These are phyloP conservation scores for Casuarina equisetifolia DNA, from an alignment of 306 rosid species.

Conservation along the genomic window DNA sequence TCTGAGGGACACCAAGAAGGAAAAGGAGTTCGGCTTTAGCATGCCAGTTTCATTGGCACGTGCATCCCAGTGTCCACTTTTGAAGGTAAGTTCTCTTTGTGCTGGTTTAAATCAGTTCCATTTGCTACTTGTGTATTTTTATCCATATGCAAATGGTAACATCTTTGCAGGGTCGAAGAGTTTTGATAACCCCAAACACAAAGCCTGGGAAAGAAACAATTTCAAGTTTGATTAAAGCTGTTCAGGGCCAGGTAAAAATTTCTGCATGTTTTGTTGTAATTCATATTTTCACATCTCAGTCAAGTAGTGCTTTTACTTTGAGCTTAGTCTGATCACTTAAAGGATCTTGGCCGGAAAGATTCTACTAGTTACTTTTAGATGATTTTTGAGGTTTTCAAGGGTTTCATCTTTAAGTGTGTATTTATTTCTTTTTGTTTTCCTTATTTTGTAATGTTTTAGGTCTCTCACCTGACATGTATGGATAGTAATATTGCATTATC, in stretches of 20 bases:
- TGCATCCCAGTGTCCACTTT: constrained; percentile 69
- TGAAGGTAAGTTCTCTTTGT: constrained; percentile 45
- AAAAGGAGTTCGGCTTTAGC: constrained; percentile 86
- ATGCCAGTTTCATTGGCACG: constrained; percentile 75
- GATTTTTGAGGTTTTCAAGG: background rate
- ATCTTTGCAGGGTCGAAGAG: constrained; percentile 70
- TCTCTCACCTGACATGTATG: too few relatives aligned
- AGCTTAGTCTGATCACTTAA: background rate
- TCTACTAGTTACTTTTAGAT: background rate
- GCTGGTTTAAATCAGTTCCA: constrained; percentile 14
- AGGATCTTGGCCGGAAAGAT: background rate
- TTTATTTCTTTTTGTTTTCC: too few relatives aligned
- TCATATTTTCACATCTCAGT: background rate
- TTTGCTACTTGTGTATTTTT: constrained; percentile 26
- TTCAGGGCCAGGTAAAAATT: constrained; percentile 72
- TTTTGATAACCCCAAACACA: constrained; percentile 75
- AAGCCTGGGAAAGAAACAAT: constrained; percentile 80
- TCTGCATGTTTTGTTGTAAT: constrained; percentile 11
- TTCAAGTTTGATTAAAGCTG: constrained; percentile 68
- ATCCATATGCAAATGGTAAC: constrained; percentile 10
- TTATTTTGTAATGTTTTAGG: too few relatives aligned
- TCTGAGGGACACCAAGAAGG: constrained; percentile 79
- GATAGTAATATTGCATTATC: background rate
- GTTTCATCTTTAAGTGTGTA: background rate
- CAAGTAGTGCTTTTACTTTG: background rate